These are phyloP conservation scores for Nepenthes mirabilis DNA, from an alignment of 148 eudicot genomes.

Conservation along the genomic window DNA sequence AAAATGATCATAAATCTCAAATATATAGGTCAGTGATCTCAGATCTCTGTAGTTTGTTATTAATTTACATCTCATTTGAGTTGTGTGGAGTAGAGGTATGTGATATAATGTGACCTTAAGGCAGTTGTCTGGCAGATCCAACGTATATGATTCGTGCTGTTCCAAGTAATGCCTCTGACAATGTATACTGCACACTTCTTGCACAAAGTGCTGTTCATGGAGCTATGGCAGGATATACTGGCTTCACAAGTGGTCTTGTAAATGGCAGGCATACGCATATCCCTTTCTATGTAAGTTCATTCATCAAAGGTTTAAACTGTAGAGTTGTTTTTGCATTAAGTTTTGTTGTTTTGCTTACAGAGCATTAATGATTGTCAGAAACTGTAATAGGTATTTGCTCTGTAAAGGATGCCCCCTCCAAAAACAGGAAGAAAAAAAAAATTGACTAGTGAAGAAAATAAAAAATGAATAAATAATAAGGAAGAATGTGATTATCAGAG, in stretches of 20 bases:
- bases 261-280: constrained; percentile 90
- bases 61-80: constrained; percentile 1
- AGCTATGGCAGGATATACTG: constrained; percentile 97
- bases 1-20: constrained; percentile 58
- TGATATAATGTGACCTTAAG: constrained; percentile 7
- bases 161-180: constrained; percentile 96
- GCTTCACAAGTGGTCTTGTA: constrained; percentile 80
- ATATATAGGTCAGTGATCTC: constrained; percentile 61
- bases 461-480: too few relatives aligned
- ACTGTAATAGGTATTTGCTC: too few relatives aligned
- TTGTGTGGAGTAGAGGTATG: not conserved
- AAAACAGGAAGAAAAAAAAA: too few relatives aligned
- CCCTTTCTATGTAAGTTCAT: constrained; percentile 65
- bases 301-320: too few relatives aligned
- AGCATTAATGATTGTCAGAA: too few relatives aligned
- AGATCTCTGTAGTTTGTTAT: not conserved
- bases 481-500: too few relatives aligned
- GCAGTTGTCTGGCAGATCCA: constrained; percentile 54
- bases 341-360: too few relatives aligned
- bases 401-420: too few relatives aligned
- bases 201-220: constrained; percentile 99
- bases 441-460: too few relatives aligned
- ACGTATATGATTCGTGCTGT: constrained; percentile 98
- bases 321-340: too few relatives aligned
- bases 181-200: constrained; percentile 89